Conservation (phyloP, 2,329 filamentous ascomycete genomes). For the Microdochium nivale region DNA sequence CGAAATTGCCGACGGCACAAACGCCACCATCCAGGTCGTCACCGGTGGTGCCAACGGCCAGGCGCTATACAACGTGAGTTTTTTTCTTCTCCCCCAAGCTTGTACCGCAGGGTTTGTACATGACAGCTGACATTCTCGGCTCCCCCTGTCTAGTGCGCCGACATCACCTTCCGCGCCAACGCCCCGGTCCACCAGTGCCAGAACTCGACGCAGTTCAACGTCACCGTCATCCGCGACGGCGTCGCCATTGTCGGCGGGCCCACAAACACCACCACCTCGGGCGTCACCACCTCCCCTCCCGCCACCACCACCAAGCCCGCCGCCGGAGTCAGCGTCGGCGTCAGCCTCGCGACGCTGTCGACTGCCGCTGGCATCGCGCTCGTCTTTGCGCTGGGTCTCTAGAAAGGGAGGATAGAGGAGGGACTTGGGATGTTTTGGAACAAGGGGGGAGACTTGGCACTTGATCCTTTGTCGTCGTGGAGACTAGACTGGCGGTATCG, state of each 20-base stretch:
- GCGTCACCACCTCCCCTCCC: neutral
- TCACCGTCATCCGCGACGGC: constrained; percentile 22
- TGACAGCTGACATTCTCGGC: neutral
- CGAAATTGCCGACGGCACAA: constrained; percentile 48
- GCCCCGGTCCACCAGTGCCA: constrained; percentile 43
- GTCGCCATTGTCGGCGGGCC: constrained; percentile 20
- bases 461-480: too few species aligned
- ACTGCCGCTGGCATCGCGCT: constrained; percentile 27
- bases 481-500: too few species aligned
- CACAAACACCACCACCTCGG: neutral
- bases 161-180: constrained; percentile 55
- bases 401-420: constrained; percentile 19
- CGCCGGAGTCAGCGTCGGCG: constrained; percentile 5
- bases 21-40: constrained; percentile 62
- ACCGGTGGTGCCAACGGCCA: constrained; percentile 48
- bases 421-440: too few species aligned
- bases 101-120: too few species aligned
- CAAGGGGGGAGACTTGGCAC: too few species aligned
- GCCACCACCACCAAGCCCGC: constrained; percentile 9
- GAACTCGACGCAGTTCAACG: constrained; percentile 39
- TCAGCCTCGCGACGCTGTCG: constrained; percentile 19
- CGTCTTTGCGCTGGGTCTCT: constrained; percentile 26
- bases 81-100: constrained; percentile 5
- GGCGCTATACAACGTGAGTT: constrained; percentile 57
- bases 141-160: constrained; percentile 49